phyloP scores from a whole-genome alignment of 495 filamentous ascomycete genomes.

The Aspergillus conjunctus region DNA sequence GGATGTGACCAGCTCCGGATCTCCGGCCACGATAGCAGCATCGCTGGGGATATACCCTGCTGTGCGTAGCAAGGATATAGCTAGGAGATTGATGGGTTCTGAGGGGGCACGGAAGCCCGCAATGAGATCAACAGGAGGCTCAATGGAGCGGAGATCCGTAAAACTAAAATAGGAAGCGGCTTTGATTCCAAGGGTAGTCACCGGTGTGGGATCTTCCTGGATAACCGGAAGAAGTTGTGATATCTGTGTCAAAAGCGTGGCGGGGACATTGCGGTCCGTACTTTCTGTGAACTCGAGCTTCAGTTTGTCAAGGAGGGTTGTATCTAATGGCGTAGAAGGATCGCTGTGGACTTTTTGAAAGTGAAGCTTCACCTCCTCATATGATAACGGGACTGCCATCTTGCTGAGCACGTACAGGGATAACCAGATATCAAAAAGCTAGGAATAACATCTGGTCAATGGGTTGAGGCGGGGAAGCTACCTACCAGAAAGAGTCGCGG shows the following conservation, averaged over 20 bases:
- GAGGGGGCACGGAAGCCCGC: slow-evolving; percentile 61
- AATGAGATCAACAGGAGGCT: slow-evolving; percentile 50
- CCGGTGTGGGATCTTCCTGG: slow-evolving; percentile 54
- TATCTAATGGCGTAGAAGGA: slow-evolving; percentile 40
- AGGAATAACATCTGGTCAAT: too few relatives aligned
- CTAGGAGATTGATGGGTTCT: slow-evolving; percentile 68
- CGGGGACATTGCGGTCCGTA: slow-evolving; percentile 40
- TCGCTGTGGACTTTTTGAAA: slow-evolving; percentile 40
- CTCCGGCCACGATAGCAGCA: slow-evolving; percentile 67
- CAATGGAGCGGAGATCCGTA: slow-evolving; percentile 44
- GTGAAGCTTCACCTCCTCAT: slow-evolving; percentile 40
- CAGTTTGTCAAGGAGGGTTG: slow-evolving; percentile 42
- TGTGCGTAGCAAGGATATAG: slow-evolving; percentile 71
- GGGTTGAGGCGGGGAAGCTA: too few relatives aligned
- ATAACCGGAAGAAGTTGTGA: slow-evolving; percentile 49
- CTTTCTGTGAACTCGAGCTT: slow-evolving; percentile 44
- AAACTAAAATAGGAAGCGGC: slow-evolving; percentile 46
- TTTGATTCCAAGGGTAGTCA: slow-evolving; percentile 46
- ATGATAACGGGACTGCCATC: slow-evolving; percentile 46
- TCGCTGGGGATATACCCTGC: slow-evolving; percentile 62
- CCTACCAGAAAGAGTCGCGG: too few relatives aligned
- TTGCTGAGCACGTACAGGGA: slow-evolving; percentile 2
- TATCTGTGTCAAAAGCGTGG: slow-evolving; percentile 47
- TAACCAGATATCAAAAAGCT: too few relatives aligned
- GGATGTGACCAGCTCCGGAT: slow-evolving; percentile 59